Evolutionary conservation across 768 basidiomycete genomes (phyloP), one percentile per base, ranked within the genome.

Genomic region (Mycena crocata): DNA sequence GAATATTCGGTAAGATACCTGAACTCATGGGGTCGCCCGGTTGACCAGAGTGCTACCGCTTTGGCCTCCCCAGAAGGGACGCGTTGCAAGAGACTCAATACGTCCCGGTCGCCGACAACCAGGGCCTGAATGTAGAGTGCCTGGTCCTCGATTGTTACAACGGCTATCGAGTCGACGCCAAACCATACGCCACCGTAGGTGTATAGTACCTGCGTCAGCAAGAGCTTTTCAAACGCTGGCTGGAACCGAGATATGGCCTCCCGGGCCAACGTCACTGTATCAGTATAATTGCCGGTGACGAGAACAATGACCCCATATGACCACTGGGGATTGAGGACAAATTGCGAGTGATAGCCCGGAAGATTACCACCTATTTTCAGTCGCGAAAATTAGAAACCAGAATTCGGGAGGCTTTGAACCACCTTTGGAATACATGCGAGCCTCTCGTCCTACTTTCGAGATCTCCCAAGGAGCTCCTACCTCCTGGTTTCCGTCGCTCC

Each of bases 381-480:
- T 2, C 3, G 21, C 32, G 4, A 31, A 46, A 51, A n/a, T 15
- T 28, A 15, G 10, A 21, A 55, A n/a, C n/a, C n/a, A n/a, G n/a
- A n/a, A 45, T 57, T 62, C 61, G 0, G 28, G 64, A 66, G 39
- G 62, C 58, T 56, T 61, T 62, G n/a, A n/a, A n/a, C n/a, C 45
- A 82, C 73, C 74, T 78, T 81, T 79, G 62, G 78, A 70, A 62
- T 81, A 77, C 40, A 77, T 52, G 49, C 80, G 74, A 23, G 77
- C 70, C 60, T 74, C 72, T 66, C 73, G 15, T 10, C 34, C 74
- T 10, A 80, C 71, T 13, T 75, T 71, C 30, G 72, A 69, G 39
- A 85, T 81, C 65, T 84, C 84, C 84, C 83, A 84, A 24, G 83
- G 78, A 0, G 77, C 79, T 7, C 83, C 83, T 19, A 81, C 81